Evolutionary conservation across 2,329 filamentous ascomycete species (phyloP), one percentile per base, ranked within the genome.

Genomic region (Dactylonectria macrodidyma): DNA sequence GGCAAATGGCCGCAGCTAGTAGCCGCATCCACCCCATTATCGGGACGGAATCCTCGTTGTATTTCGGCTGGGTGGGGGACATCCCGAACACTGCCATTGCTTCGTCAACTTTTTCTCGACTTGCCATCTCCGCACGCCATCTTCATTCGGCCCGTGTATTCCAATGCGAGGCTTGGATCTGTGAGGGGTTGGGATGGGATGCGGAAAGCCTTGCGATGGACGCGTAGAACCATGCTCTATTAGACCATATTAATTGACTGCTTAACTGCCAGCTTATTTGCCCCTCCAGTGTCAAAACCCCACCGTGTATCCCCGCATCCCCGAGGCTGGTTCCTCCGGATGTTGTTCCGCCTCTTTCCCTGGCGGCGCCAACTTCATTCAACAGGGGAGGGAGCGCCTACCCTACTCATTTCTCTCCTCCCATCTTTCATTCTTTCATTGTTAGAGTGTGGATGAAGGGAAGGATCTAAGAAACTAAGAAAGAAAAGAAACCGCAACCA

Each of bases 61-160:
- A 46, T 41, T 52, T 59, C 62, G 62, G 62, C 55, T 54, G 30
- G 47, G 62, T 65, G 62, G 62, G 62, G 62, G 62, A 65, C 36
- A 36, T 59, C 12, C 62, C 62, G 62, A 65, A 12, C 22, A 36
- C 38, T 36, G 22, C 58, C 19, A 44, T 6, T 44, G 41, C 41
- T 14, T 44, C 41, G 16, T 44, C 41, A 44, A 46, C 57, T 12
- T 24, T 7, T 7, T 36, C 36, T 48, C 41, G 33, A 36, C 59
- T 24, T 44, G 48, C 51, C 24, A 38, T 62, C 33, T 22, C 22
- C 44, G n/a, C 59, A 19, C 50, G 9, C 19, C 48, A 36, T 56
- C 33, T 33, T 4, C 48, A 30, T 46, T 50, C 4, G n/a, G 46
- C 12, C 30, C 52, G 36, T 58, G 54, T 46, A 54, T 3, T 14